Conservation (phyloP, 805 yeast species). For the Starmerella tilneyi region DNA sequence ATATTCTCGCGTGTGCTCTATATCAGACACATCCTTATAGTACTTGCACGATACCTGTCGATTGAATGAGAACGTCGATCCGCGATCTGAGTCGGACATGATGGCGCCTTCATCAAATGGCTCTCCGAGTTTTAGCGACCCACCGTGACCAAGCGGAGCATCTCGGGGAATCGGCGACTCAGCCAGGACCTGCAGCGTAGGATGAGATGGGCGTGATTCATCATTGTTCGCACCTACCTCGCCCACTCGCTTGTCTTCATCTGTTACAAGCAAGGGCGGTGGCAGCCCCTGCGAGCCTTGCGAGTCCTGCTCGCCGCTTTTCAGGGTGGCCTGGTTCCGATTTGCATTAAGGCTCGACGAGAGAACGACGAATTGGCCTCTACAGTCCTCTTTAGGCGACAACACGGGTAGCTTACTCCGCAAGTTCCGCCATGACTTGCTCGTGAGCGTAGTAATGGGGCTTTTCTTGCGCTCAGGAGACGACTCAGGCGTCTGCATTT, state of each 20-base stretch:
- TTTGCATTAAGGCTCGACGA: background rate
- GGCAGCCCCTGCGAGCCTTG: background rate
- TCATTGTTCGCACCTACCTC: too few species aligned
- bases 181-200: background rate
- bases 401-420: background rate
- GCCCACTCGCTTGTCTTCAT: too few species aligned
- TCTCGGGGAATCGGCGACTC: background rate
- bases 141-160: background rate
- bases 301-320: background rate
- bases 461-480: conserved; percentile 6
- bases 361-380: conserved; percentile 2
- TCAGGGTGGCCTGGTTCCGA: too few species aligned
- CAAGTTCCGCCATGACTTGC: conserved; percentile 16
- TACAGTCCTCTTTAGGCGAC: background rate
- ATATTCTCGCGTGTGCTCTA: too few species aligned
- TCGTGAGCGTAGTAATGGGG: conserved; percentile 6
- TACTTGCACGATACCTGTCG: conserved; percentile 46
- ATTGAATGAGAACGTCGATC: conserved; percentile 41
- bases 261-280: too few species aligned
- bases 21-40: conserved; percentile 33
- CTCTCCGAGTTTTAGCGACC: background rate
- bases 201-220: too few species aligned
- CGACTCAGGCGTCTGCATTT: conserved; percentile 3
- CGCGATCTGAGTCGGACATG: conserved; percentile 3
- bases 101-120: conserved; percentile 5